These are phyloP conservation scores for Wickerhamiella cacticola DNA, from an alignment of 805 yeast genomes.

Conservation along the genomic window DNA sequence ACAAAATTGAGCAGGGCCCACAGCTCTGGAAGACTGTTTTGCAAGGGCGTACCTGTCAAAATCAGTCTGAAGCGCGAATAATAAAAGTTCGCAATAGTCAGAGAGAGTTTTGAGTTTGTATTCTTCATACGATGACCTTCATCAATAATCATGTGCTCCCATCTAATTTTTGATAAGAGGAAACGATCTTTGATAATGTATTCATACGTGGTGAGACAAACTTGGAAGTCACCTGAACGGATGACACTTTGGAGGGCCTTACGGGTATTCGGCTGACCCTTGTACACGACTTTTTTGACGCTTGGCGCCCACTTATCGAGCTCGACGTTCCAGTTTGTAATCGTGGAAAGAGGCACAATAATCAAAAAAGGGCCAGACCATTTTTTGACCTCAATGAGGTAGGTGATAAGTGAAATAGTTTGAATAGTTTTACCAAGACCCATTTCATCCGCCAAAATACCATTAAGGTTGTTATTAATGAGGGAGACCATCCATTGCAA, in stretches of 20 bases:
- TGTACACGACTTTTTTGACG: constrained; percentile 69
- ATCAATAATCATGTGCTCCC: constrained; percentile 97
- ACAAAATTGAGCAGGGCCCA: constrained; percentile 96
- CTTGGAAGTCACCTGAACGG: constrained; percentile 72
- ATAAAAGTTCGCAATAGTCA: constrained; percentile 70
- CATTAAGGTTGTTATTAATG: constrained; percentile 84
- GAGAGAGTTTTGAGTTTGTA: constrained; percentile 74
- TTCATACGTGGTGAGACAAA: constrained; percentile 84
- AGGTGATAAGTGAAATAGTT: constrained; percentile 75
- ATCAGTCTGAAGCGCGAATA: constrained; percentile 79
- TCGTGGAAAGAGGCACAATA: constrained; percentile 86
- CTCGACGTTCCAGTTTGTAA: constrained; percentile 91
- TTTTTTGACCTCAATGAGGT: constrained; percentile 63
- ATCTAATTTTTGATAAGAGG: constrained; percentile 60
- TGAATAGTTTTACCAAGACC: constrained; percentile 97
- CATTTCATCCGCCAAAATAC: constrained; percentile 97
- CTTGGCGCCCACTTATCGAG: constrained; percentile 97
- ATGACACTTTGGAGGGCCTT: constrained; percentile 61
- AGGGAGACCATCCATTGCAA: constrained; percentile 97
- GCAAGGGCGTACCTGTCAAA: constrained; percentile 94
- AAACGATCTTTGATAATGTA: constrained; percentile 85
- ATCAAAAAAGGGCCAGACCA: constrained; percentile 80
- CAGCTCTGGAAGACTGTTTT: constrained; percentile 85
- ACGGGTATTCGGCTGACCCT: constrained; percentile 85
- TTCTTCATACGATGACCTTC: constrained; percentile 99